Percentiles rank a stretch among this genome's conserved stretches.
These are phyloP conservation scores for Linanthus parryae DNA, from an alignment of 148 eudicot genomes.

Conservation along the genomic window DNA sequence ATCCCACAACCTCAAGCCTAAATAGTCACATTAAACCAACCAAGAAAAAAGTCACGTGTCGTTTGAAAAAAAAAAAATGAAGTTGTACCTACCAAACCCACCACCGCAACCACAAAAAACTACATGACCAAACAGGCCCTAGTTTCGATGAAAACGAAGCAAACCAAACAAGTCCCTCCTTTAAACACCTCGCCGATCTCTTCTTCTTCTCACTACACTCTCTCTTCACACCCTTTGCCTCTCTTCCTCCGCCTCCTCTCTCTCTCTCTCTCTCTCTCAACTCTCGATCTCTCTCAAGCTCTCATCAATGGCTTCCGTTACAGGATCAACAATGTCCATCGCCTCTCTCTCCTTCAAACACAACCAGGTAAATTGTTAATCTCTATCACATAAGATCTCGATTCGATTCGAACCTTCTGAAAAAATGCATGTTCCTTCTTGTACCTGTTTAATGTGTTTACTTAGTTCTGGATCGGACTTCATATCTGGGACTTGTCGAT, in stretches of 20 bases:
- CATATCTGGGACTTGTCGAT: too few species aligned
- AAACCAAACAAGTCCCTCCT: background rate
- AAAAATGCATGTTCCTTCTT: slow-evolving; percentile 1
- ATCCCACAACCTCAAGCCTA: too few species aligned
- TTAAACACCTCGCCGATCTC: too few species aligned
- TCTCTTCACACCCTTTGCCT: background rate
- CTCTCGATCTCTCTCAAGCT: background rate
- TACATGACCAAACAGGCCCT: too few species aligned
- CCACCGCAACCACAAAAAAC: too few species aligned
- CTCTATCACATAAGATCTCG: background rate
- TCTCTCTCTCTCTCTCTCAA: slow-evolving; percentile 1
- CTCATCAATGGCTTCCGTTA: background rate
- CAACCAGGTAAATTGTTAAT: background rate
- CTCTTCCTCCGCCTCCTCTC: background rate
- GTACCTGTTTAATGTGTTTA: too few species aligned
- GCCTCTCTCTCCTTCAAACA: background rate
- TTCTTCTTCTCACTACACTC: background rate
- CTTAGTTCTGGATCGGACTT: too few species aligned
- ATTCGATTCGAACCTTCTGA: background rate
- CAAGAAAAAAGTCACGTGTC: too few species aligned
- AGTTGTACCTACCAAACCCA: too few species aligned
- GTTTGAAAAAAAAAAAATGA: too few species aligned
- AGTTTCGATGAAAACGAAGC: slow-evolving; percentile 12
- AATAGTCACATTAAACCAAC: too few species aligned
- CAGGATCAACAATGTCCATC: background rate